Conservation (phyloP, 2,329 filamentous ascomycete genomes). For the Aphanoascus verrucosus region DNA sequence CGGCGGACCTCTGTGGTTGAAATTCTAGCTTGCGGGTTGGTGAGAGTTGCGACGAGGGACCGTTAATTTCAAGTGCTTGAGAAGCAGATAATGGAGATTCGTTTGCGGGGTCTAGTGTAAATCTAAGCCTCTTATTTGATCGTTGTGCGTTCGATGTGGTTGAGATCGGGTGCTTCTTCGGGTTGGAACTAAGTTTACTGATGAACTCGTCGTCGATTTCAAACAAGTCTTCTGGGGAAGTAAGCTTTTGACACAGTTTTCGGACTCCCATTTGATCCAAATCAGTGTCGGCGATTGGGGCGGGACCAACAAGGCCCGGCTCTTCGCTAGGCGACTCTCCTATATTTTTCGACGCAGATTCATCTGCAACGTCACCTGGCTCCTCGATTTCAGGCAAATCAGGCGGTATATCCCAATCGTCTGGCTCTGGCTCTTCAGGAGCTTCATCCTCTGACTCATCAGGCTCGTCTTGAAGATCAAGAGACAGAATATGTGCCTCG, state of each 20-base stretch:
- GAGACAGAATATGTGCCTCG: slow-evolving; percentile 47
- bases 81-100: background rate
- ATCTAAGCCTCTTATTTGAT: slow-evolving; percentile 11
- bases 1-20: background rate
- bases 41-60: background rate
- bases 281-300: slow-evolving; percentile 14
- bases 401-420: background rate
- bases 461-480: slow-evolving; percentile 30
- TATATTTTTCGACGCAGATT: background rate
- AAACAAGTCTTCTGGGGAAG: slow-evolving; percentile 26
- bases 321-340: background rate
- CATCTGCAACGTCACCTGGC: background rate
- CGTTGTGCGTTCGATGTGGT: background rate
- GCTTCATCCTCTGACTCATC: slow-evolving; percentile 24
- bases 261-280: slow-evolving; percentile 24
- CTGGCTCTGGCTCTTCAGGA: background rate
- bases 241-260: slow-evolving; percentile 17
- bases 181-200: slow-evolving; percentile 21
- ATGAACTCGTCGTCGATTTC: slow-evolving; percentile 26
- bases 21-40: background rate
- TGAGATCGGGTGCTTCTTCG: slow-evolving; percentile 15
- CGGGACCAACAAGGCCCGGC: slow-evolving; percentile 16
- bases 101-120: background rate
- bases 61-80: background rate
- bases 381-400: background rate